phyloP scores from a whole-genome alignment of 768 basidiomycete genomes.

The Psilocybe sp. region DNA sequence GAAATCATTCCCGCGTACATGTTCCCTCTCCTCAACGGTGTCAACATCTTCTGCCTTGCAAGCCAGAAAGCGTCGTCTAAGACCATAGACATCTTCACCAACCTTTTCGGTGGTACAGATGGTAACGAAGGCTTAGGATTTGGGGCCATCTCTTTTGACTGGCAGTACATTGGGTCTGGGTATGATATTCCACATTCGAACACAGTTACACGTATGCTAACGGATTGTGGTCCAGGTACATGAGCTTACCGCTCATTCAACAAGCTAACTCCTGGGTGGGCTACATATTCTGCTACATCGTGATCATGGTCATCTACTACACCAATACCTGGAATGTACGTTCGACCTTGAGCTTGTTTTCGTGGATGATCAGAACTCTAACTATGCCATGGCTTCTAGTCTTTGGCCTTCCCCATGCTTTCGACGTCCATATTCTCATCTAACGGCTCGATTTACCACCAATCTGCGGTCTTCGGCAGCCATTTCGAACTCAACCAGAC shows the following conservation, averaged over 20 bases:
- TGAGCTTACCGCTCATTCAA: constrained; percentile 53
- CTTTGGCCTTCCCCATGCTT: constrained; percentile 54
- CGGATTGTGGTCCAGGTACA: constrained; percentile 25
- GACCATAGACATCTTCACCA: constrained; percentile 50
- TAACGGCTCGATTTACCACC: constrained; percentile 55
- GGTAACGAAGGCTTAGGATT: constrained; percentile 70
- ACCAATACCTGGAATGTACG: constrained; percentile 59
- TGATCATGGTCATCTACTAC: constrained; percentile 57
- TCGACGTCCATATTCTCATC: constrained; percentile 55
- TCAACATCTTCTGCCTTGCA: constrained; percentile 61
- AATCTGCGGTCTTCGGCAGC: constrained; percentile 49
- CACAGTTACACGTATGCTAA: not conserved
- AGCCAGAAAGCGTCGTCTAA: constrained; percentile 43
- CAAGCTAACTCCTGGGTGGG: constrained; percentile 65
- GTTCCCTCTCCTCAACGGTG: constrained; percentile 61
- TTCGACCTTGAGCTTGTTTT: constrained; percentile 1
- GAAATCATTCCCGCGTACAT: constrained; percentile 56
- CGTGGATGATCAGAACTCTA: not conserved
- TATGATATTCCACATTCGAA: constrained; percentile 14
- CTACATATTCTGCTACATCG: constrained; percentile 47
- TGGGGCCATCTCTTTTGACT: constrained; percentile 61
- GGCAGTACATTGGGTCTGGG: constrained; percentile 59
- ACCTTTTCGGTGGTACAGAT: constrained; percentile 63
- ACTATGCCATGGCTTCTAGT: constrained; percentile 27
- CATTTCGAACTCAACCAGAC: constrained; percentile 53